These are phyloP conservation scores for Botrytis tulipae DNA, from an alignment of 2,329 filamentous ascomycete genomes.

Conservation along the genomic window DNA sequence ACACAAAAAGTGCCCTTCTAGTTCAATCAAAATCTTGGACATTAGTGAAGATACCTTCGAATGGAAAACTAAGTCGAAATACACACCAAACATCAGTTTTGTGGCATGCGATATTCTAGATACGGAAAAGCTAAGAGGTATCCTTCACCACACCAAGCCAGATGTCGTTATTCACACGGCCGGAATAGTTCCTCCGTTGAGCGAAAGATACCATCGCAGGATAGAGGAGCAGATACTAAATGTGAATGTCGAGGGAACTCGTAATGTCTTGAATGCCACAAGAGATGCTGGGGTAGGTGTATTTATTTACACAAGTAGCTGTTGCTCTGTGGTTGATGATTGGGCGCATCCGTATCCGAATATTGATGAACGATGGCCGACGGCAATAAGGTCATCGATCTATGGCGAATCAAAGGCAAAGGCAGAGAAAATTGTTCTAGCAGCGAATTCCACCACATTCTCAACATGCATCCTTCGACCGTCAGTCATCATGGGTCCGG, in stretches of 20 bases:
- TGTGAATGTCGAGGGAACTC: constrained; percentile 13
- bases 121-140: neutral
- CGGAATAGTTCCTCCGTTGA: constrained; percentile 11
- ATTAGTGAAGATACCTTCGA: neutral
- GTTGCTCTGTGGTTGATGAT: constrained; percentile 16
- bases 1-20: neutral
- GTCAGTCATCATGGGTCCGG: constrained; percentile 16
- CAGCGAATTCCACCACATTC: neutral
- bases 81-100: neutral
- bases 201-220: constrained; percentile 14
- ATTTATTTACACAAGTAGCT: constrained; percentile 16
- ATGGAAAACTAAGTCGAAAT: neutral
- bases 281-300: neutral
- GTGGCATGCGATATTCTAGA: neutral
- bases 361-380: constrained; percentile 11
- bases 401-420: constrained; percentile 15
- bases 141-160: neutral
- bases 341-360: constrained; percentile 10
- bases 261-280: neutral
- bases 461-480: constrained; percentile 14
- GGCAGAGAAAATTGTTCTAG: constrained; percentile 2
- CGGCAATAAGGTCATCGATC: neutral
- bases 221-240: neutral
- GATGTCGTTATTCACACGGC: constrained; percentile 15
- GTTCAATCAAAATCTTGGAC: neutral